Percentiles rank a stretch among this genome's conserved stretches.
These are phyloP conservation scores for Echeveria elegans DNA, from an alignment of 164 flowering plant species.

Conservation along the genomic window DNA sequence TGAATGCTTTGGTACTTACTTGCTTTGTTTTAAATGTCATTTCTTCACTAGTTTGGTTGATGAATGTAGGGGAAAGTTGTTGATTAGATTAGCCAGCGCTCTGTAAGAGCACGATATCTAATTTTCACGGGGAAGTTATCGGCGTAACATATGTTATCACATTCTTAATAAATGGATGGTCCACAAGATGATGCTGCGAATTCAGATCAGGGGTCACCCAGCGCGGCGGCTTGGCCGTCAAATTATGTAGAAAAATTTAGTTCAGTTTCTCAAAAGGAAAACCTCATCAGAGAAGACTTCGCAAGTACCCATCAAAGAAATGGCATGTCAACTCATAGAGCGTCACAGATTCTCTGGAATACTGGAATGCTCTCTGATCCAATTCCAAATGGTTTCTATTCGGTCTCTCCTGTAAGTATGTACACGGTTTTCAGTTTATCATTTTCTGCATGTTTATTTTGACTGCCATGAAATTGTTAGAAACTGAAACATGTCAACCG, in stretches of 20 bases:
- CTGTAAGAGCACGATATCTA: not conserved
- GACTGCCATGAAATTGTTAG: not conserved
- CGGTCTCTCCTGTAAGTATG: constrained; percentile 68
- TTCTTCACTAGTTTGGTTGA: not conserved
- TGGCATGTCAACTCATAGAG: constrained; percentile 42
- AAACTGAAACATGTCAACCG: not conserved
- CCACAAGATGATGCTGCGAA: constrained; percentile 59
- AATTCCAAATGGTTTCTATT: constrained; percentile 92
- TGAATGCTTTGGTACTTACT: not conserved
- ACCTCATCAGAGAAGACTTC: constrained; percentile 28
- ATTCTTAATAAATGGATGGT: constrained; percentile 68
- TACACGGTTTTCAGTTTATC: not conserved
- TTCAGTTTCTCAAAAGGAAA: constrained; percentile 57
- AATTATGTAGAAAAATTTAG: constrained; percentile 60
- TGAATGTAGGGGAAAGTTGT: not conserved
- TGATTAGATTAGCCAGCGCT: not conserved
- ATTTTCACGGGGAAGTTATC: not conserved
- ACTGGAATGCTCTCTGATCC: constrained; percentile 75
- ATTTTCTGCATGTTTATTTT: not conserved
- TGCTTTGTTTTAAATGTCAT: not conserved
- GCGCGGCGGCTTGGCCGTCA: constrained; percentile 63
- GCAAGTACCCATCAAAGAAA: constrained; percentile 29
- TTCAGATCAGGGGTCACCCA: constrained; percentile 56
- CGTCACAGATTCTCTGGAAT: constrained; percentile 83
- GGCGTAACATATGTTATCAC: constrained; percentile 51